Evolutionary conservation across 2,329 filamentous ascomycete species (phyloP), one percentile per base, ranked within the genome.

Genomic region (Beauveria rudraprayagi): DNA sequence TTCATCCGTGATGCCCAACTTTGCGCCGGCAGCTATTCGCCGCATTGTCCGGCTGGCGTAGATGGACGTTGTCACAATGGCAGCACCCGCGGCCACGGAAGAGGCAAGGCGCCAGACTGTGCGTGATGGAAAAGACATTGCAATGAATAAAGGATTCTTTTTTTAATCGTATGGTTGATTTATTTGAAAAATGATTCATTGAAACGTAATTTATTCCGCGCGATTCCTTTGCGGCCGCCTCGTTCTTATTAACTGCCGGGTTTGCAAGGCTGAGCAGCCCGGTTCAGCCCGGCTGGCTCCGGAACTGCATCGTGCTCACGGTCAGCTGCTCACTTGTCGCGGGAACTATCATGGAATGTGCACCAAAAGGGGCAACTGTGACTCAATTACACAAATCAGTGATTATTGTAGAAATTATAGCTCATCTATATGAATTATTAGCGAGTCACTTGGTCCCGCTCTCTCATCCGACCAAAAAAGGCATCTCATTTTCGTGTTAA

Each of bases 251-350:
- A 57, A 30, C 2, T 2, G 16, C 17, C 9, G 19, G 34, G 44
- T 34, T 9, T 24, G 5, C 16, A 3, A 14, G 11, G 55, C 30
- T n/a, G 22, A 22, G 26, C 5, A 9, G 3, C 14, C 55, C 55
- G 55, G 44, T 57, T 57, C 55, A 57, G 55, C 55, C 55, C 55
- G 55, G 55, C 44, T 3, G 8, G 34, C 2, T 40, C 56, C 56
- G 56, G 56, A 34, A 44, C 22, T 34, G 19, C 7, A 52, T n/a
- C 34, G 47, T 37, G 47, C 17, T 11, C 34, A 14, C 7, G n/a
- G 56, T 59, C 56, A 59, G 34, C 47, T 52, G 56, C 37, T 24
- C 40, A 26, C 37, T 44, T 52, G 14, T 8, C 47, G 34, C 34
- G 26, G 37, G 37, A 30, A 43, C 37, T 47, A 6, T 51, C 17